Conservation (phyloP, 306 rosid species). For the Dalbergia oliveri region DNA sequence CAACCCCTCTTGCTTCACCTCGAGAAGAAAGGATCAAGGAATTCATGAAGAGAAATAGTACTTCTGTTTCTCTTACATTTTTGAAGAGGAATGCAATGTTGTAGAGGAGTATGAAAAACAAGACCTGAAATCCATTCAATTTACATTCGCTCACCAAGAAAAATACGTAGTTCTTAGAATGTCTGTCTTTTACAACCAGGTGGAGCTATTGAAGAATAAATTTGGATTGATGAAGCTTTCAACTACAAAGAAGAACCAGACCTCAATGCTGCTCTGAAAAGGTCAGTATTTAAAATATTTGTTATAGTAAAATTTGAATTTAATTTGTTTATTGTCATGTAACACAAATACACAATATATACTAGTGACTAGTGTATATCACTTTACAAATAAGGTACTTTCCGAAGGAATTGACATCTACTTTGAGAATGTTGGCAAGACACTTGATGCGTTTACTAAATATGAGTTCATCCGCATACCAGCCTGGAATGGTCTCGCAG, state of each 20-base stretch:
- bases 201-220: conserved; percentile 45
- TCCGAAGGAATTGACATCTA: conserved; percentile 39
- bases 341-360: too few relatives aligned
- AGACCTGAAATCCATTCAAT: conserved; percentile 2
- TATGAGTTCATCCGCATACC: neutral
- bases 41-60: neutral
- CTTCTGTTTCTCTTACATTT: neutral
- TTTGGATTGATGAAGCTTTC: conserved; percentile 50
- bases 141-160: neutral
- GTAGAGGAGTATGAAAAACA: conserved; percentile 1
- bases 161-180: neutral
- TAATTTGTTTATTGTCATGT: neutral
- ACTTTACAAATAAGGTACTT: conserved; percentile 17
- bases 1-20: neutral
- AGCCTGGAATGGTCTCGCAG: conserved; percentile 20
- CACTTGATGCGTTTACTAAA: conserved; percentile 23
- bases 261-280: conserved; percentile 50
- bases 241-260: conserved; percentile 53
- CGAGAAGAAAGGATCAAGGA: neutral
- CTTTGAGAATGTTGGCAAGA: conserved; percentile 34
- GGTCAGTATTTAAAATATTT: conserved; percentile 15
- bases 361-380: too few relatives aligned
- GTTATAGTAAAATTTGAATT: neutral
- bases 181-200: conserved; percentile 24
- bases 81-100: neutral